Evolutionary conservation across 2,329 filamentous ascomycete species (phyloP), one percentile per base, ranked within the genome.

Genomic region (Byssothecium circinans): DNA sequence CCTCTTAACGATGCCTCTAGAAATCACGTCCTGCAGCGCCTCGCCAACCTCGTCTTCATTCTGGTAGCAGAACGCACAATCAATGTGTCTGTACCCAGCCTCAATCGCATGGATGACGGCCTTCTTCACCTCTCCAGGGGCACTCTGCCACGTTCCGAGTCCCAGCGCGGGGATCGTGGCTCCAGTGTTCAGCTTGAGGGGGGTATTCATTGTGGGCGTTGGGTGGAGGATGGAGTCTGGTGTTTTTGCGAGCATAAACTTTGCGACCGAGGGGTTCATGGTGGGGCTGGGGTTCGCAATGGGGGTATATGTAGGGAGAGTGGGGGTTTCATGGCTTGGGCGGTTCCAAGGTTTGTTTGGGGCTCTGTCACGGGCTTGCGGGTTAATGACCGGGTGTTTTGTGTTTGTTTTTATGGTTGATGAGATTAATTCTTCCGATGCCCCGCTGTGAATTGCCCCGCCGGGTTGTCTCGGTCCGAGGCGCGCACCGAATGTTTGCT

Each of bases 1-100:
- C 52, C 89, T 82, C 79, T 86, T 87, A 60, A 88, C 76, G 52
- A 81, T 77, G 19, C 88, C 88, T 4, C 82, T 75, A 20, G 75
- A 78, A 62, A 92, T 83, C 23, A 87, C 89, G 46, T 88, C 84
- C 66, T 84, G 82, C 44, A 95, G 80, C 8, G 87, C 90, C 65
- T 85, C 76, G 54, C 90, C 90, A 14, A 95, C 89, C 70, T 92
- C 88, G 39, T 86, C 81, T 73, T 95, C 90, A 70, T 95, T 91
- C 58, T 79, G 85, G 72, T 90, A 90, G 74, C 85, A 87, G 75
- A 87, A 89, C 5, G 87, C 85, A 57, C 83, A 81, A 73, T 91
- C 87, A 59, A 91, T 79, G 62, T 79, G 77, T 38, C 71, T 68
- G 67, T 78, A 79, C 15, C 76, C 76, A n/a, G 57, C 58, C 60